Base-by-base conservation (phyloP, 2,329 filamentous ascomycete genomes). In the Ustulina deusta region DNA sequence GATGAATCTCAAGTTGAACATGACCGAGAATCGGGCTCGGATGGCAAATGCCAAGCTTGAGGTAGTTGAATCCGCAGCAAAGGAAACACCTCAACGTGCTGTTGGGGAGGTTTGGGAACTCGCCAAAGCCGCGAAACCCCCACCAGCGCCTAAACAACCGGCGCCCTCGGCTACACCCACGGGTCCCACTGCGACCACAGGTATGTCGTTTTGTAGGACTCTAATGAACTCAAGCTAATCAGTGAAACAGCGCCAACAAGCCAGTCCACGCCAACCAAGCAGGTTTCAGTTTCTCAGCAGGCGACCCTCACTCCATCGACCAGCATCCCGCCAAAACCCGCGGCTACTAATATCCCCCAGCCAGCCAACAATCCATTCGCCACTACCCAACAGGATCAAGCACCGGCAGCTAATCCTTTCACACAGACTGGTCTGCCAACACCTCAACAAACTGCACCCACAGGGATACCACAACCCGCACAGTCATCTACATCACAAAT, bases 71-170 rank as follows among this genome's bases (percentile, higher is more conserved):
- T 92, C 89, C 54, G 94, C 95, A 13, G 93, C 91, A 0, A 86
- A 85, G n/a, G 91, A 97, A 55, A 97, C 94, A 0, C 95, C 95
- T 0, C 86, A 95, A 74, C 90, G 89, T 77, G 89, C 94, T 0
- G 93, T 98, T 3, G 87, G 83, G 10, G 94, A 97, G 79, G 94
- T 97, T 0, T 97, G 93, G 92, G 89, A 91, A 70, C 82, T 92
- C 61, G 94, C 91, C 0, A 94, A 95, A 80, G 83, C 81, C 61
- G 86, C 89, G 11, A 91, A 88, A 77, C 83, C 86, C 9, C 73
- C 76, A 13, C 76, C 78, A 22, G 71, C 69, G 4, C 65, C 72
- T 1, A 75, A 76, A 17, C 80, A 77, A 69, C 71, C 74, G 55
- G 69, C 70, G 58, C 56, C 74, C 60, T 54, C 48, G 15, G 49